A percentile compares a stretch with the other conserved stretches of the same genome.
These are phyloP conservation scores for Pouteria campechiana DNA, from an alignment of 179 eudicot species.

Conservation along the genomic window DNA sequence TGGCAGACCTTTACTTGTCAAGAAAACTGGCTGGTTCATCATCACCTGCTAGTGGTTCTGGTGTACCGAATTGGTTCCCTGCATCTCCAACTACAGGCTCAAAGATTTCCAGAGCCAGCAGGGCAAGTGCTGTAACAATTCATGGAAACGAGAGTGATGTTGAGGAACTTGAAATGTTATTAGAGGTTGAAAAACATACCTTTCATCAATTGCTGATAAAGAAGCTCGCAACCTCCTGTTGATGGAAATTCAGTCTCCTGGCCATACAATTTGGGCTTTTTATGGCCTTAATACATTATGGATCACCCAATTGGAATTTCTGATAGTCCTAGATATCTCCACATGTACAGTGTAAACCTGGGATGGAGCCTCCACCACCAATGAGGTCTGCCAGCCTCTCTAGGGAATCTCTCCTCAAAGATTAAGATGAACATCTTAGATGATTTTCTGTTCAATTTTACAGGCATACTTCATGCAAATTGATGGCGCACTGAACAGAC, in stretches of 20 bases:
- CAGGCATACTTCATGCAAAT: slow-evolving; percentile 90
- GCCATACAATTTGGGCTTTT: no score
- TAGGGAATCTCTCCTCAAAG: not conserved
- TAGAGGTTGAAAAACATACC: slow-evolving; percentile 40
- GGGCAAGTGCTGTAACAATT: slow-evolving; percentile 34
- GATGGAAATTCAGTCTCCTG: no score
- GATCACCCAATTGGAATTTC: no score
- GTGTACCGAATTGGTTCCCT: slow-evolving; percentile 30
- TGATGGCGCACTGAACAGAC: slow-evolving; percentile 69
- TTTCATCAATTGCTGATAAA: not conserved
- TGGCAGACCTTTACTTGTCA: slow-evolving; percentile 78
- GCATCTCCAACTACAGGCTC: slow-evolving; percentile 38
- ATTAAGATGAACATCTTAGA: not conserved
- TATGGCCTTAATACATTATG: no score
- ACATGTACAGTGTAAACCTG: no score
- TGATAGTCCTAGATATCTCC: no score
- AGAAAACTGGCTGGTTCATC: slow-evolving; percentile 36
- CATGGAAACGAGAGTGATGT: slow-evolving; percentile 63
- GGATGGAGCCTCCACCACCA: no score
- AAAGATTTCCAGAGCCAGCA: slow-evolving; percentile 46
- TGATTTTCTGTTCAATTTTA: slow-evolving; percentile 1
- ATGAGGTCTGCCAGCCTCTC: no score
- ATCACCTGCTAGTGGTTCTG: slow-evolving; percentile 29
- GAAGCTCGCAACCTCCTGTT: no score
- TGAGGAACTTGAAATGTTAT: slow-evolving; percentile 88